Conservation (phyloP, 345 rosid species). For the Rhizophora mangle region DNA sequence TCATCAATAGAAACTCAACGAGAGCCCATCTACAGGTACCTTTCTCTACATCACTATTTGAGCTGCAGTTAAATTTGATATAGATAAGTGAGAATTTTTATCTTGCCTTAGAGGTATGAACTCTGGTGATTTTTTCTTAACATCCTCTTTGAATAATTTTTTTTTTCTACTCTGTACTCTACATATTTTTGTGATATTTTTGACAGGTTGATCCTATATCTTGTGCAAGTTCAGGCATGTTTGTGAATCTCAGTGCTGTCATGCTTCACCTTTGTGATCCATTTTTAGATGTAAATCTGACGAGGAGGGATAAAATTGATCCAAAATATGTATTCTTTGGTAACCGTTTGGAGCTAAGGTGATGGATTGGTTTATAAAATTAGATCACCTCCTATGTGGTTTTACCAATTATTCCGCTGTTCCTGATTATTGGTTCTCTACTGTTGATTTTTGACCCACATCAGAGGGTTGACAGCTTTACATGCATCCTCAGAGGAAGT, state of each 20-base stretch:
- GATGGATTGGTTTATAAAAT: constrained; percentile 17
- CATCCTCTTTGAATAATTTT: too few species aligned
- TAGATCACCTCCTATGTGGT: constrained; percentile 3
- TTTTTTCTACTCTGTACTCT: background rate
- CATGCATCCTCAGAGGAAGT: constrained; percentile 95
- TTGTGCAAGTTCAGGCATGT: constrained; percentile 99
- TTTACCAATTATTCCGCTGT: constrained; percentile 10
- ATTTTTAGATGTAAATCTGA: constrained; percentile 71
- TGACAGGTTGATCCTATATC: constrained; percentile 87
- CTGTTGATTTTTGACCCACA: constrained; percentile 17
- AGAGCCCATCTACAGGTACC: constrained; percentile 88
- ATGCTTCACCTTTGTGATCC: constrained; percentile 95
- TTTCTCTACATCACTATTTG: background rate
- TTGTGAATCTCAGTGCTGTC: constrained; percentile 91
- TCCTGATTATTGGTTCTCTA: constrained; percentile 13
- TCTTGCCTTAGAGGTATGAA: background rate
- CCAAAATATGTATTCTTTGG: constrained; percentile 70
- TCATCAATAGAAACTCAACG: constrained; percentile 82
- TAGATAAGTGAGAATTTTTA: background rate
- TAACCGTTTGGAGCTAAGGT: constrained; percentile 79
- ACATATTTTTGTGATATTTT: constrained; percentile 10
- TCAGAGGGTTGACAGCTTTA: constrained; percentile 81
- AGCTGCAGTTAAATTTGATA: background rate
- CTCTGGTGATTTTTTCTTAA: too few species aligned
- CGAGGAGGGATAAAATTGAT: constrained; percentile 84